phyloP scores from a whole-genome alignment of 768 basidiomycete species.

The Hypsizygus marmoreus region DNA sequence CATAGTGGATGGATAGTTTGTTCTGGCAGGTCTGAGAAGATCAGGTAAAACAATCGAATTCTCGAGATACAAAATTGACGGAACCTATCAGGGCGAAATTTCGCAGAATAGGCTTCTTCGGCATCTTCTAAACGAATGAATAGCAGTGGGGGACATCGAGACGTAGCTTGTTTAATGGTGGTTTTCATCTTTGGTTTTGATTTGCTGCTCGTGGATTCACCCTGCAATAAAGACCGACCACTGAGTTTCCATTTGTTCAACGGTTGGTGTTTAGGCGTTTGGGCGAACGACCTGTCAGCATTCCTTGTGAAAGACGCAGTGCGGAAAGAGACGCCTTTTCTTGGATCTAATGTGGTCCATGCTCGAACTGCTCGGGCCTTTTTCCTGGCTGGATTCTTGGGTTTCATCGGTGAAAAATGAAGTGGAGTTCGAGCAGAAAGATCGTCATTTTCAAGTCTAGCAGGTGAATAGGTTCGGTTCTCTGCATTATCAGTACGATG shows the following conservation, averaged over 20 bases:
- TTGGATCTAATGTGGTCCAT: conserved; percentile 35
- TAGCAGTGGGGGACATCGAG: conserved; percentile 24
- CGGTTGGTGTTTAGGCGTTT: conserved; percentile 6
- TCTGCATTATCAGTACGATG: not conserved
- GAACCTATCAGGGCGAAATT: conserved; percentile 10
- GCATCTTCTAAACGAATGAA: conserved; percentile 32
- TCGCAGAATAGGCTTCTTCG: conserved; percentile 22
- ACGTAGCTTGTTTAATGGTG: not conserved
- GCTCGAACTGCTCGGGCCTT: conserved; percentile 11
- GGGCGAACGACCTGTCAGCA: not conserved
- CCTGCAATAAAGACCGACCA: not conserved
- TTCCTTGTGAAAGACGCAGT: conserved; percentile 19
- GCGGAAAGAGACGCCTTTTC: conserved; percentile 28
- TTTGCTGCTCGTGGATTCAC: not conserved
- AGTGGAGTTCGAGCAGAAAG: conserved; percentile 25
- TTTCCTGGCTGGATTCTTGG: not conserved
- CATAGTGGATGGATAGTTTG: not conserved
- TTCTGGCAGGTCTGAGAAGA: not conserved
- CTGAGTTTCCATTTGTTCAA: conserved; percentile 15
- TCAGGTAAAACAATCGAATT: not conserved
- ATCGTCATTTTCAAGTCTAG: conserved; percentile 1
- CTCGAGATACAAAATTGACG: not conserved
- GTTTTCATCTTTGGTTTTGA: not conserved
- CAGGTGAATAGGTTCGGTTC: not conserved
- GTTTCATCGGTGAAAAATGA: conserved; percentile 21